Percentiles rank a stretch among this genome's conserved stretches.
These are phyloP conservation scores for Pachysandra terminalis DNA, from an alignment of 164 flowering plant species.

Conservation along the genomic window DNA sequence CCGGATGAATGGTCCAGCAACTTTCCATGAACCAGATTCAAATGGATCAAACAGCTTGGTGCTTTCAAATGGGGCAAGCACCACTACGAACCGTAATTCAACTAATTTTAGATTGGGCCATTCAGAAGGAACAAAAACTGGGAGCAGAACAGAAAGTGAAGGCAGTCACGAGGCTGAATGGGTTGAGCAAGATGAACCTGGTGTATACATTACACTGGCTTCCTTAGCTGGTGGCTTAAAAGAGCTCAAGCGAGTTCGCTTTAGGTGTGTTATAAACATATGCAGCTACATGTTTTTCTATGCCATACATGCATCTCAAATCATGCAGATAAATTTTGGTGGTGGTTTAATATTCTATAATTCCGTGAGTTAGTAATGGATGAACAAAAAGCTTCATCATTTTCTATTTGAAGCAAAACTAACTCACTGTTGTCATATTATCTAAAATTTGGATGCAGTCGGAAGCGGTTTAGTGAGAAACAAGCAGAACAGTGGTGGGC, in stretches of 20 bases:
- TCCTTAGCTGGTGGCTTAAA: slow-evolving; percentile 76
- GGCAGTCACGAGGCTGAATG: slow-evolving; percentile 62
- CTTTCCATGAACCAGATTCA: slow-evolving; percentile 42
- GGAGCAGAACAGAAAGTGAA: slow-evolving; percentile 62
- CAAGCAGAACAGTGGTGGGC: slow-evolving; percentile 99
- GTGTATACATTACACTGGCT: slow-evolving; percentile 88
- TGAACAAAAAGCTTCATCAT: not conserved
- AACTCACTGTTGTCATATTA: not conserved
- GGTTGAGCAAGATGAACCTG: slow-evolving; percentile 99
- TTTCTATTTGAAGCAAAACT: not conserved
- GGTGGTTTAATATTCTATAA: not conserved
- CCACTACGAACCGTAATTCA: slow-evolving; percentile 38
- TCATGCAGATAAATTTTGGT: not conserved
- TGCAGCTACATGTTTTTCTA: not conserved
- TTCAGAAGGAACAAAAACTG: slow-evolving; percentile 51
- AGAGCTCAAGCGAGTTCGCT: slow-evolving; percentile 94
- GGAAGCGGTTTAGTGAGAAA: slow-evolving; percentile 89
- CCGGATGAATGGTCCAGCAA: slow-evolving; percentile 38
- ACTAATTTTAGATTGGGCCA: slow-evolving; percentile 38
- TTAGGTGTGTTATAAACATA: slow-evolving; percentile 54
- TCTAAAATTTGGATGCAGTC: slow-evolving; percentile 51
- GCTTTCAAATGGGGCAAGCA: slow-evolving; percentile 56
- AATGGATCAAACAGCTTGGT: slow-evolving; percentile 42
- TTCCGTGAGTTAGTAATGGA: not conserved
- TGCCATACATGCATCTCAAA: not conserved